Base-by-base conservation (phyloP, 1,284 basidiomycete genomes). In the Sphagnurus paluster region DNA sequence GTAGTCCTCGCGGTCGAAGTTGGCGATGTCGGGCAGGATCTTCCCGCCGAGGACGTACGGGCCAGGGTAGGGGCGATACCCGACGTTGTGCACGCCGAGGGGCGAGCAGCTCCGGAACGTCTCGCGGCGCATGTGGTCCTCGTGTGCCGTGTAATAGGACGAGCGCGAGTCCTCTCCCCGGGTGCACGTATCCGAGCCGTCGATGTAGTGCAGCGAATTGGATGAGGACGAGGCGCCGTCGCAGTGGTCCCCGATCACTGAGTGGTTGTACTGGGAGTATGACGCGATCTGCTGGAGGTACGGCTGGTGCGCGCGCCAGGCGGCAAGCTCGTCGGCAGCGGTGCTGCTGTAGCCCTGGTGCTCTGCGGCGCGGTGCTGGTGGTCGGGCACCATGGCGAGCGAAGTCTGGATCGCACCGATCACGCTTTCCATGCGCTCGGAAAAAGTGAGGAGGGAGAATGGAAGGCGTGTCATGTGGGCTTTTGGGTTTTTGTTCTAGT, bases 21-120 rank as follows among this genome's bases (percentile, higher is more conserved):
- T 39, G 7, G 48, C 45, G 14, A 53, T 50, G 32, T 53, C 39
- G 16, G 41, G 38, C 6, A 53, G 16, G 35, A 53, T 53, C 33
- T 53, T 53, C 14, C 9, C 37, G 36, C 21, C 23, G 14, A 46
- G 39, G 33, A 42, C 26, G 14, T 32, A 23, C 34, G 14, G 7
- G 43, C 17, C 32, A 44, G 32, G 10, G 16, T 25, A 39, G 28
- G 43, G 32, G 39, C 36, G 23, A 32, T 24, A 10, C 6, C 32
- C 14, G 26, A 9, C 19, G 38, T 44, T 37, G 38, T 16, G 33
- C 30, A 37, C 13, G 21, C 19, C n/a, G 29, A n/a, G n/a, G 21
- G 2, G 14, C 20, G 19, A 20, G 2, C 13, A 13, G 13, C 11
- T 9, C 11, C 24, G 5, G 24, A 4, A 21, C 23, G 1, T 8